Evolutionary conservation across 1,139 yeast genomes (phyloP), one percentile per base, ranked within the genome.

Genomic region (Saccharomyces hybrid): DNA sequence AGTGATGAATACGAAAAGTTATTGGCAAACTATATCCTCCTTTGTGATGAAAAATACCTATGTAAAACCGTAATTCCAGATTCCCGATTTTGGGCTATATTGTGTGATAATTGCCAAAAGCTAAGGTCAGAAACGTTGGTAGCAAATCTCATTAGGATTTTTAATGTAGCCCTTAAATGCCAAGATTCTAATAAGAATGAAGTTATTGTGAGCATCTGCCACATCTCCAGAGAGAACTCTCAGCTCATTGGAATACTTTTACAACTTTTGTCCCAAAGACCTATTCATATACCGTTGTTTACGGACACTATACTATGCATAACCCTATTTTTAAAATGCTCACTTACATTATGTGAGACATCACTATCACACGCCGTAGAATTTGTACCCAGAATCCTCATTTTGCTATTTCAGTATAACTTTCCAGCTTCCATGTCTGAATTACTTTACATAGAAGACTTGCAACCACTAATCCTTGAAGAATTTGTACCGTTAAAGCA

Each of bases 361-460:
- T 52, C 54, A 14, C 55, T 59, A 9, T 47, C 52, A 19, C 55
- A 54, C 13, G 58, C 64, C 23, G 60, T 57, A 7, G 46, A 49
- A 11, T 32, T 54, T n/a, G 52, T 62, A 7, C 55, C 62, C 9
- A 47, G 54, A 3, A 47, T 57, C 13, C 52, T 52, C 29, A 47
- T 59, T 2, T 53, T 55, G 14, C 49, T 58, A 19, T 52, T 56
- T 11, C 55, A 56, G 13, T 54, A 58, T 41, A 58, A 58, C 9
- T 52, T 62, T 23, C 58, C 63, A 16, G 51, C 54, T 25, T 52
- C 58, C 13, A 51, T 59, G 16, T 57, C 63, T 1, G 38, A 58
- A 25, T 49, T 57, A 23, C 48, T 61, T 5, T 56, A 58, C 8
- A 52, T 52, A 16, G 55, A 53, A 23, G 57, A 55, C 7, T 38